A percentile compares a stretch with the other conserved stretches of the same genome.
These are phyloP conservation scores for Aureobasidium leucospermi DNA, from an alignment of 2,329 filamentous ascomycete genomes.

Conservation along the genomic window DNA sequence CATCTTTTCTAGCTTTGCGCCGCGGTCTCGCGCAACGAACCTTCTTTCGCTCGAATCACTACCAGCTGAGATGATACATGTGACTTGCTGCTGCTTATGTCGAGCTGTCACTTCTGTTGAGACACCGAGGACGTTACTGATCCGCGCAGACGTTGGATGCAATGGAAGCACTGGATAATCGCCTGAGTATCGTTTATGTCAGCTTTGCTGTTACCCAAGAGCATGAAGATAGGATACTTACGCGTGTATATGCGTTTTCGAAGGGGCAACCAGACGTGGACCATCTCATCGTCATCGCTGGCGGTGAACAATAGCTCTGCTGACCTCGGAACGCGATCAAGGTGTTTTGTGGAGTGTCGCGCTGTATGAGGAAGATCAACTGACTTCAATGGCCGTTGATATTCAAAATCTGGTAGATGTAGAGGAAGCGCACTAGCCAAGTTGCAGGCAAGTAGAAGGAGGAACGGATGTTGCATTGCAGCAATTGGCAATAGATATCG, in stretches of 20 bases:
- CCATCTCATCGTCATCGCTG: slow-evolving; percentile 17
- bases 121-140: neutral
- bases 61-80: neutral
- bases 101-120: neutral
- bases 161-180: slow-evolving; percentile 23
- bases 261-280: slow-evolving; percentile 27
- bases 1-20: neutral
- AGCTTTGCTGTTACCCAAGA: neutral
- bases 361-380: neutral
- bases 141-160: slow-evolving; percentile 22
- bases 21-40: neutral
- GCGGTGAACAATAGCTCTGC: slow-evolving; percentile 25
- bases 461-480: slow-evolving; percentile 1
- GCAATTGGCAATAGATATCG: neutral
- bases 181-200: slow-evolving; percentile 15
- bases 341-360: neutral
- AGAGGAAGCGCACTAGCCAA: neutral
- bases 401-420: neutral
- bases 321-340: slow-evolving; percentile 23
- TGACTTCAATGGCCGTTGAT: slow-evolving; percentile 9
- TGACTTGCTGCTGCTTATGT: neutral
- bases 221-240: slow-evolving; percentile 14
- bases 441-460: slow-evolving; percentile 2
- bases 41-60: no score
- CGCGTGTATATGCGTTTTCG: slow-evolving; percentile 22